Evolutionary conservation across 2,329 filamentous ascomycete species (phyloP).

Genomic region (Colletotrichum navitas): DNA sequence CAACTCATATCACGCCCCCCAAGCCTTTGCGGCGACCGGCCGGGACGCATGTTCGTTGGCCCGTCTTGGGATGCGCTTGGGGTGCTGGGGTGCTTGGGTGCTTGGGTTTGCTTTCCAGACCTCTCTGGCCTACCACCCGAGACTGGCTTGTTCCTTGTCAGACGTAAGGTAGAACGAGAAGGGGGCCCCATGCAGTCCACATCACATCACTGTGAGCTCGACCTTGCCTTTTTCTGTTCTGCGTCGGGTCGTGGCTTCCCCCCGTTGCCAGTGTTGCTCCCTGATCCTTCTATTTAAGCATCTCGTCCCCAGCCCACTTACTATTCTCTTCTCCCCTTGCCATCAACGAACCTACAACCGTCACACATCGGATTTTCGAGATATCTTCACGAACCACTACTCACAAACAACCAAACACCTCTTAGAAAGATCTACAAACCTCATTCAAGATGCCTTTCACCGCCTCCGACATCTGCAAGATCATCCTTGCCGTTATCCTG

Average conservation of each 20-base stretch:
- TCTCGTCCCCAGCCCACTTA: constrained; percentile 34
- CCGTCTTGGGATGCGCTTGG: constrained; percentile 33
- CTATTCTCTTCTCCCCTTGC: neutral
- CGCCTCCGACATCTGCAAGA: constrained; percentile 70
- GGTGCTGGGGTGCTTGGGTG: constrained; percentile 33
- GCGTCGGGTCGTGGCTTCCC: constrained; percentile 1
- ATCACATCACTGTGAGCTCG: constrained; percentile 42
- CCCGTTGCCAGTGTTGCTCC: constrained; percentile 5
- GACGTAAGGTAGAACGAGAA: constrained; percentile 38
- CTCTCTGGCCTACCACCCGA: constrained; percentile 27
- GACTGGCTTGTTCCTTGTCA: constrained; percentile 41
- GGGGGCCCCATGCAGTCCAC: constrained; percentile 42
- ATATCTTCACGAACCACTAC: constrained; percentile 27
- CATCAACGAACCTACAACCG: constrained; percentile 28
- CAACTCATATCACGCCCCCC: constrained; percentile 33
- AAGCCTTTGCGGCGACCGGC: constrained; percentile 30
- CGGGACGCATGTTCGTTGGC: constrained; percentile 15
- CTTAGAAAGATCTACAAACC: constrained; percentile 4
- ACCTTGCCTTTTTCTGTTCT: constrained; percentile 18
- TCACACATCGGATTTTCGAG: constrained; percentile 15
- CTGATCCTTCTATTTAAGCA: constrained; percentile 20
- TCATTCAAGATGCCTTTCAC: constrained; percentile 68
- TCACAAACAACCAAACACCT: constrained; percentile 17
- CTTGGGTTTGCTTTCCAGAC: constrained; percentile 12
- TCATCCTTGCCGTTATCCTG: constrained; percentile 89